A percentile compares a stretch with the other conserved stretches of the same genome.
Evolutionary conservation across 2,329 filamentous ascomycete species (phyloP).

Genomic region (Aspergillus eucalypticola): DNA sequence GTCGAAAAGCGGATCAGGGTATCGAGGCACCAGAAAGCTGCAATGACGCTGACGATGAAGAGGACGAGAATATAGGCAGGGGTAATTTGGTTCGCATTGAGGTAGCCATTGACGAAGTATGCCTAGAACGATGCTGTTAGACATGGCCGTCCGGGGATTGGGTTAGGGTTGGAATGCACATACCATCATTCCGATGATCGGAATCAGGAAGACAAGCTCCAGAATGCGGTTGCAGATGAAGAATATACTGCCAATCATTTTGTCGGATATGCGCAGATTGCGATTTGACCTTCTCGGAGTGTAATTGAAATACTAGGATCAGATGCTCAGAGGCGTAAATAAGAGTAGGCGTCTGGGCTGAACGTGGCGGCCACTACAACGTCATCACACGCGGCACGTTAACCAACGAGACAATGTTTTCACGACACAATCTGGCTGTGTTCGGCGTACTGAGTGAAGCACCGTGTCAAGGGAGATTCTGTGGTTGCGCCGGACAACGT

Average conservation of each 20-base stretch:
- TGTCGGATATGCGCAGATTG: conserved; percentile 24
- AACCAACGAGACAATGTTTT: not conserved
- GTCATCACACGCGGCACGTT: not conserved
- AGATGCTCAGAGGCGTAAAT: not conserved
- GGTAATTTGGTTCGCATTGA: conserved; percentile 58
- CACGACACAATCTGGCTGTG: not conserved
- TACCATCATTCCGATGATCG: conserved; percentile 63
- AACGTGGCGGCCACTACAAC: not conserved
- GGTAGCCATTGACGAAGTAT: conserved; percentile 63
- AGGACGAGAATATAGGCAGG: conserved; percentile 62
- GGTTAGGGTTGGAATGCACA: conserved; percentile 18
- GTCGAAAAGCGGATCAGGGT: conserved; percentile 62
- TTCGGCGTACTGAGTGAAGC: not conserved
- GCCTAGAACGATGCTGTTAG: conserved; percentile 34
- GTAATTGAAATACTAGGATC: not conserved
- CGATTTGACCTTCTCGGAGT: not conserved
- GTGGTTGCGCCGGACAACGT: conserved; percentile 9
- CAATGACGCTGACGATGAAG: conserved; percentile 65
- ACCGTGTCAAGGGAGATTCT: not conserved
- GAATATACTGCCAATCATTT: conserved; percentile 56
- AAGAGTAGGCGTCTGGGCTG: not conserved
- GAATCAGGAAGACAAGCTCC: conserved; percentile 63
- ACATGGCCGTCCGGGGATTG: not conserved
- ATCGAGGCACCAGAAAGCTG: conserved; percentile 61
- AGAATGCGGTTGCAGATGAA: conserved; percentile 64